These are phyloP conservation scores for Dactylellina leptospora DNA, from an alignment of 2,329 filamentous ascomycete genomes.

Conservation along the genomic window DNA sequence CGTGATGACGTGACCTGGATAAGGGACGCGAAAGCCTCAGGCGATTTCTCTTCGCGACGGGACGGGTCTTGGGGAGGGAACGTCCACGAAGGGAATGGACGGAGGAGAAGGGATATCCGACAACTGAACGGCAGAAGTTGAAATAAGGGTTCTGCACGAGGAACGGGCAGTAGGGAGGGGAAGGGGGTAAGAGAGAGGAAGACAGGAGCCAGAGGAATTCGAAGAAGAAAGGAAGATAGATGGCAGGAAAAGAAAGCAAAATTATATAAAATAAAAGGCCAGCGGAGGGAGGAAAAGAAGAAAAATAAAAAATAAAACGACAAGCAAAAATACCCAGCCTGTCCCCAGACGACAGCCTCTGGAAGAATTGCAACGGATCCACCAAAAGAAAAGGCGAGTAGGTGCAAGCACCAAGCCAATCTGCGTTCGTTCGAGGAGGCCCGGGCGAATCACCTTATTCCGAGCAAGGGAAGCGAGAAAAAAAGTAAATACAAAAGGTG, in stretches of 20 bases:
- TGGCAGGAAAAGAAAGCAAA: conserved; percentile 53
- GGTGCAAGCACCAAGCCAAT: conserved; percentile 45
- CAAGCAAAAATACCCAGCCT: conserved; percentile 53
- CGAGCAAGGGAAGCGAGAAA: conserved; percentile 54
- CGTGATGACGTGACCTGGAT: conserved; percentile 51
- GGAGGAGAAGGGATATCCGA: conserved; percentile 21
- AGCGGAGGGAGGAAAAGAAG: conserved; percentile 34
- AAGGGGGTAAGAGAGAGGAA: conserved; percentile 26
- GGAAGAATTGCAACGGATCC: conserved; percentile 50
- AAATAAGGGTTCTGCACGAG: conserved; percentile 45
- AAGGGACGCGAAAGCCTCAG: conserved; percentile 38
- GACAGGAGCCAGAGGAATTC: conserved; percentile 30
- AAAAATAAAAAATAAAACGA: conserved; percentile 49
- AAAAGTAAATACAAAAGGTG: conserved; percentile 50
- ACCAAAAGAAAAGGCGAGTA: conserved; percentile 46
- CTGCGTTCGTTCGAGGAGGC: conserved; percentile 52
- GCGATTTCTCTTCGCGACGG: conserved; percentile 40
- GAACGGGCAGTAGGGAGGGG: conserved; percentile 26
- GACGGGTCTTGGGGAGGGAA: conserved; percentile 7
- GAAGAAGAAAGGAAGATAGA: conserved; percentile 53
- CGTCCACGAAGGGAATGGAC: conserved; percentile 19
- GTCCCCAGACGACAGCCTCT: conserved; percentile 52
- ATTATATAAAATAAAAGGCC: conserved; percentile 48
- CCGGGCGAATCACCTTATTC: conserved; percentile 53
- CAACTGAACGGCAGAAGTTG: conserved; percentile 30